phyloP scores from a whole-genome alignment of 2,329 filamentous ascomycete species.

The Tolypocladium tundrense region DNA sequence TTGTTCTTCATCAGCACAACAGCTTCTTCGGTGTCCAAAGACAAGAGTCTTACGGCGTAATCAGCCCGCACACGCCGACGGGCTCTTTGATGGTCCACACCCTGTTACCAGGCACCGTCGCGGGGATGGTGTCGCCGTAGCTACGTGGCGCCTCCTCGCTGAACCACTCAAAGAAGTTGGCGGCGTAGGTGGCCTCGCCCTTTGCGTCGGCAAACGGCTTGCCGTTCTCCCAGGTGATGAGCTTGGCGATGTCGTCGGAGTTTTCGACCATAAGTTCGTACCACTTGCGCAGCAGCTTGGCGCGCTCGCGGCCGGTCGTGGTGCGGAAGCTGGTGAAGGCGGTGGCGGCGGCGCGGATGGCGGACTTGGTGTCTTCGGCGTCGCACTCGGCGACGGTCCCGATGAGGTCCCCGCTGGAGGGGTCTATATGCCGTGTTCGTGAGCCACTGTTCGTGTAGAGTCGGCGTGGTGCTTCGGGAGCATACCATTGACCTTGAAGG shows the following conservation, averaged over 20 bases:
- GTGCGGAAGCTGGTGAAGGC: conserved; percentile 64
- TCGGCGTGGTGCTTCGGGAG: not conserved
- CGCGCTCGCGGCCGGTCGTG: conserved; percentile 63
- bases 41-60: conserved; percentile 49
- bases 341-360: conserved; percentile 71
- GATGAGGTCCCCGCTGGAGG: conserved; percentile 70
- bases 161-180: conserved; percentile 74
- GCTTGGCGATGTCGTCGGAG: conserved; percentile 65
- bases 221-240: conserved; percentile 87
- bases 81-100: conserved; percentile 75
- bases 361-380: conserved; percentile 63
- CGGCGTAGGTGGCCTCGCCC: conserved; percentile 62
- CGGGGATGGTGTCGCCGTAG: conserved; percentile 66
- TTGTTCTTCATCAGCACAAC: conserved; percentile 12
- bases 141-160: conserved; percentile 64
- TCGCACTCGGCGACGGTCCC: conserved; percentile 80
- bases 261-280: conserved; percentile 73
- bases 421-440: conserved; percentile 43
- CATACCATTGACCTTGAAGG: conserved; percentile 72
- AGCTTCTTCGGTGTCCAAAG: not conserved
- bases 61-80: conserved; percentile 71
- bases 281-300: conserved; percentile 68
- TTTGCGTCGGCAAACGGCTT: conserved; percentile 70
- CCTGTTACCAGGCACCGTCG: conserved; percentile 60
- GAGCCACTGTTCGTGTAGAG: not conserved